These are phyloP conservation scores for Pisolithus microcarpus DNA, from an alignment of 768 basidiomycete species.

Conservation along the genomic window DNA sequence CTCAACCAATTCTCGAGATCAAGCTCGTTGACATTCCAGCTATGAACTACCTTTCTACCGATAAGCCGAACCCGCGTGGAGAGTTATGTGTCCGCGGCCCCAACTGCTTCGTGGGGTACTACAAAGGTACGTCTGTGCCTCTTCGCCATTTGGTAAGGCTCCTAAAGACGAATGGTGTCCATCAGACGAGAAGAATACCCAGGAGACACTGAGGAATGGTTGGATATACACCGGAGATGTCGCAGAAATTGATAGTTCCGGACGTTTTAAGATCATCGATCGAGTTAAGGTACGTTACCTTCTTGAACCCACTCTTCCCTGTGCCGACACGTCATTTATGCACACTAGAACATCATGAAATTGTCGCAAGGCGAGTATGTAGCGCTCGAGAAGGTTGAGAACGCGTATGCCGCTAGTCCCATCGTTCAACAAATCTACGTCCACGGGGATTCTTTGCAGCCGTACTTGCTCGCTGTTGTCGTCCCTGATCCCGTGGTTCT, in stretches of 20 bases:
- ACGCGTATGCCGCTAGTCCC: constrained; percentile 62
- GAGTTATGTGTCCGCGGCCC: constrained; percentile 72
- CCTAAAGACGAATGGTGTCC: constrained; percentile 3
- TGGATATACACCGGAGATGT: constrained; percentile 93
- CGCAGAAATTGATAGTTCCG: constrained; percentile 68
- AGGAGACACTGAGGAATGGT: constrained; percentile 71
- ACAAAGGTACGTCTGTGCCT: constrained; percentile 60
- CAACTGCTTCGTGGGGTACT: constrained; percentile 59
- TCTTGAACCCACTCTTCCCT: neutral
- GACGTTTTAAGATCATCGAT: constrained; percentile 88
- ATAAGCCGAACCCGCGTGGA: constrained; percentile 86
- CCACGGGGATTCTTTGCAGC: constrained; percentile 83
- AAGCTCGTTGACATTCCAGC: constrained; percentile 87
- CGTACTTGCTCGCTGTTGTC: constrained; percentile 80
- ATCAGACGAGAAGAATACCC: constrained; percentile 77
- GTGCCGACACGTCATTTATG: neutral
- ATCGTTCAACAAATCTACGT: constrained; percentile 76
- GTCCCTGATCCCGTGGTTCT: constrained; percentile 78
- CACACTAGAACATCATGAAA: constrained; percentile 91
- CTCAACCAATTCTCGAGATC: constrained; percentile 66
- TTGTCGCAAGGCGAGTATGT: constrained; percentile 98
- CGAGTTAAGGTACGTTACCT: constrained; percentile 68
- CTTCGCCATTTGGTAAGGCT: constrained; percentile 57
- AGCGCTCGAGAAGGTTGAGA: constrained; percentile 92
- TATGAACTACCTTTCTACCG: constrained; percentile 82